Evolutionary conservation across 345 rosid species (phyloP), one percentile per base, ranked within the genome.

Genomic region (Sonneratia alba): DNA sequence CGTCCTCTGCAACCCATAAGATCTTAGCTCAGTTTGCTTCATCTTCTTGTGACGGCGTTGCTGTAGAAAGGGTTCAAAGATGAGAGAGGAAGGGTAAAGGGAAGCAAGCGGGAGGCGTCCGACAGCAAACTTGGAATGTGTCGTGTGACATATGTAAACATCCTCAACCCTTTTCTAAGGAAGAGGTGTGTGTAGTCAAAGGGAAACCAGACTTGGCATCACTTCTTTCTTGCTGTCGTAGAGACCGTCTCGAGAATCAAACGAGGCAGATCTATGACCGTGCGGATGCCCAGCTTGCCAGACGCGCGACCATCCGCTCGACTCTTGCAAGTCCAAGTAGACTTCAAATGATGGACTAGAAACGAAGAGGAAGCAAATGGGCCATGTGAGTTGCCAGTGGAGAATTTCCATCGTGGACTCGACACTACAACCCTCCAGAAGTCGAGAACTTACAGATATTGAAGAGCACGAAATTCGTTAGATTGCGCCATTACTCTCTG

Each of bases 1-100:
- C 84, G 75, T 82, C 86, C 72, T 37, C 73, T 77, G 79, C 24
- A n/a, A 62, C 38, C 16, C 66, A 22, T 37, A 62, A 62, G 66
- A 27, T 62, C 19, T 34, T 62, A 10, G 19, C 27, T 62, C 38
- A 34, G 27, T 62, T 62, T 27, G 66, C 27, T 62, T 34, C 66
- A 27, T n/a, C 32, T 27, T 32, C n/a, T 24, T 22, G 27, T 3
- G 10, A 27, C 10, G 66, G 66, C 66, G 3, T 62, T 34, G 16
- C 18, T 34, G 0, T 32, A 27, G 51, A 62, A 13, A 1, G 14
- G 32, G 38, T 42, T 76, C 71, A 57, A 75, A 75, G 5, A 8
- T 47, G 13, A 9, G 51, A 47, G 43, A 4, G 73, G 82, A 68
- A 45, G 15, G 70, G 62, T 10, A 64, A 65, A 45, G 24, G 62